These are phyloP conservation scores for Pichia sp. DNA, from an alignment of 1,139 yeast species.

Conservation along the genomic window DNA sequence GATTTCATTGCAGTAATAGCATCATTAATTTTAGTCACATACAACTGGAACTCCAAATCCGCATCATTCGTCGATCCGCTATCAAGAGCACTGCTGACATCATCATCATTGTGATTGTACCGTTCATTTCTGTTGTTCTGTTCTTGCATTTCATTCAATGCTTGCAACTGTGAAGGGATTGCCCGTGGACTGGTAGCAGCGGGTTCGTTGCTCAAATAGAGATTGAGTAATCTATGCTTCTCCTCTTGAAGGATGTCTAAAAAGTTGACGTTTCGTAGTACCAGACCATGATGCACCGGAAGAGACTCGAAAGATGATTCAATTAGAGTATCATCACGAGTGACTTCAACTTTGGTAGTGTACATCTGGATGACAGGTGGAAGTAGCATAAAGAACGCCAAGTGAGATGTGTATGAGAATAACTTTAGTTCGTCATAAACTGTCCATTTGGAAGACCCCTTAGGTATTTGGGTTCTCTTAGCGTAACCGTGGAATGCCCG, in stretches of 20 bases:
- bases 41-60: too few relatives aligned
- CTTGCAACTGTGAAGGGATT: too few relatives aligned
- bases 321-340: constrained; percentile 20
- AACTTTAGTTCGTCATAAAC: constrained; percentile 23
- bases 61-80: too few relatives aligned
- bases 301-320: constrained; percentile 13
- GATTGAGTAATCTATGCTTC: constrained; percentile 3
- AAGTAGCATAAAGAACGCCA: constrained; percentile 23
- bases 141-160: too few relatives aligned
- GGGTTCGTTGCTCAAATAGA: too few relatives aligned
- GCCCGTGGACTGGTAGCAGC: too few relatives aligned
- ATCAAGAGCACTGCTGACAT: background rate
- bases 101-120: background rate
- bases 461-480: too few relatives aligned
- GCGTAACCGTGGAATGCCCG: too few relatives aligned
- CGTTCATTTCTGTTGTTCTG: too few relatives aligned
- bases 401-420: constrained; percentile 24
- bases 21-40: too few relatives aligned
- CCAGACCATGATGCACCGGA: constrained; percentile 3
- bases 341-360: constrained; percentile 23
- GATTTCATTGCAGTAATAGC: constrained; percentile 4
- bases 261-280: constrained; percentile 5
- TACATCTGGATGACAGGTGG: constrained; percentile 23
- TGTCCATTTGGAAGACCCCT: constrained; percentile 22
- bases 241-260: constrained; percentile 5